A percentile compares a stretch with the other conserved stretches of the same genome.
phyloP scores from a whole-genome alignment of 345 rosid genomes.

The Pelargonium nanum region DNA sequence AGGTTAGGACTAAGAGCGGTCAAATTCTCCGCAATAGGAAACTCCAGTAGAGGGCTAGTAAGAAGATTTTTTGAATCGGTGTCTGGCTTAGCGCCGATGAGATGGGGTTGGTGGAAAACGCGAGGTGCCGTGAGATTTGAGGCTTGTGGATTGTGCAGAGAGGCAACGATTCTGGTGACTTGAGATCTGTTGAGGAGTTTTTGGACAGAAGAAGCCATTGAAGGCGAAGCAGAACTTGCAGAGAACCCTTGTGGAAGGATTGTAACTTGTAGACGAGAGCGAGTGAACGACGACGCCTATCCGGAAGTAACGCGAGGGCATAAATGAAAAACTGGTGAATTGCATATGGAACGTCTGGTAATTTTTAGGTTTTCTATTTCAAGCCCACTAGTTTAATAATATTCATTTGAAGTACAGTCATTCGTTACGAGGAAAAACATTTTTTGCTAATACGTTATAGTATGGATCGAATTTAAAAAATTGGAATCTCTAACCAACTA shows the following conservation, averaged over 20 bases:
- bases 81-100: not conserved
- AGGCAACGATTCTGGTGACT: conserved; percentile 3
- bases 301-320: not conserved
- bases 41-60: not conserved
- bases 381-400: no score
- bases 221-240: not conserved
- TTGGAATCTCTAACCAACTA: no score
- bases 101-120: not conserved
- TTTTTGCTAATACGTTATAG: no score
- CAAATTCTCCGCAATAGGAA: not conserved
- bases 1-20: not conserved
- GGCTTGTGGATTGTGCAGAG: conserved; percentile 7
- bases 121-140: not conserved
- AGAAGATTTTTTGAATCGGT: not conserved
- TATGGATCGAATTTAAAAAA: no score
- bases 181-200: conserved; percentile 16
- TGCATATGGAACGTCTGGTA: no score
- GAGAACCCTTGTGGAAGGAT: not conserved
- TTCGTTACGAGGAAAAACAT: no score
- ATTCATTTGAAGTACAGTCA: no score
- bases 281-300: not conserved
- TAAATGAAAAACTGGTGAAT: no score
- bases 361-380: no score
- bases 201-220: conserved; percentile 16
- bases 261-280: conserved; percentile 3